phyloP scores from a whole-genome alignment of 305 asterid species.

The Fraxinus greggii region DNA sequence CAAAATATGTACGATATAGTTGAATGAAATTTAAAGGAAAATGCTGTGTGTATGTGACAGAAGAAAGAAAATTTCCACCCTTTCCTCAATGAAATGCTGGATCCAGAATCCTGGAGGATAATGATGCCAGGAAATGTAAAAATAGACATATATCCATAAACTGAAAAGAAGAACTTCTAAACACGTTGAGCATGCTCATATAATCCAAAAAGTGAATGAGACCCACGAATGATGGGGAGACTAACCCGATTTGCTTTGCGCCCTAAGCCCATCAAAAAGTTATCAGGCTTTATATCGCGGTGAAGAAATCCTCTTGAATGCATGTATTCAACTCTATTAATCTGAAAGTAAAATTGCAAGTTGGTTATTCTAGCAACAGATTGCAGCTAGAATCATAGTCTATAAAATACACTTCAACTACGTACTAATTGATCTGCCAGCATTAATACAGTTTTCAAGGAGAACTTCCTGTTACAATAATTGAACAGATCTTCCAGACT shows the following conservation, averaged over 20 bases:
- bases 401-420: not conserved
- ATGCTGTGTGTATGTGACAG: not conserved
- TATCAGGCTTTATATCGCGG: constrained; percentile 63
- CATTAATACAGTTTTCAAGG: constrained; percentile 57
- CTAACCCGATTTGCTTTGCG: constrained; percentile 62
- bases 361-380: not conserved
- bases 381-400: not conserved
- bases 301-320: constrained; percentile 65
- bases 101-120: not conserved
- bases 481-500: constrained; percentile 61
- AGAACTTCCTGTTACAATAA: constrained; percentile 53
- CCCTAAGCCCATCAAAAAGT: constrained; percentile 58
- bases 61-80: not conserved
- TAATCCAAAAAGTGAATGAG: not conserved
- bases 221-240: not conserved
- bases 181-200: not conserved
- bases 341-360: constrained; percentile 26
- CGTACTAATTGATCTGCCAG: constrained; percentile 60
- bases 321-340: constrained; percentile 64
- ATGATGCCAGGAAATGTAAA: not conserved
- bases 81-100: not conserved
- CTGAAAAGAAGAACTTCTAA: not conserved
- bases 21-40: not conserved
- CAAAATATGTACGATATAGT: not conserved
- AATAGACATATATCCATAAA: not conserved